Evolutionary conservation across 75 land plant species (phyloP), one percentile per base, ranked within the genome.

Genomic region (Adiantum capillusveneris): DNA sequence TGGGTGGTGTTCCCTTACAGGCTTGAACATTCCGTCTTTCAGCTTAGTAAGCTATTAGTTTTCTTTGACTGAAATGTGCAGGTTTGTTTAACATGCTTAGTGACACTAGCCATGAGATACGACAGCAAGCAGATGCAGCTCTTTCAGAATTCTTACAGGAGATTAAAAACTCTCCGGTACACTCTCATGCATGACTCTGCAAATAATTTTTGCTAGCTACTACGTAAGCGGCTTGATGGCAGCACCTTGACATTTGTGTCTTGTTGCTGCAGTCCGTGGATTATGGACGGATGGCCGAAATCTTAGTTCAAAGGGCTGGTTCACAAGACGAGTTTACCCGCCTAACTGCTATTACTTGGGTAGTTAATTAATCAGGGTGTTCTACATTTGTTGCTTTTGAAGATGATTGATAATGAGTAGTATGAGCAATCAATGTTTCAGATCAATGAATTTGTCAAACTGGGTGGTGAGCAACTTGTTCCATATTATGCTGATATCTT

Each of bases 221-320:
- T n/a, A n/a, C n/a, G n/a, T n/a, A n/a, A n/a, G n/a, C n/a, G n/a
- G n/a, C n/a, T n/a, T n/a, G n/a, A n/a, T n/a, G n/a, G n/a, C n/a
- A n/a, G n/a, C n/a, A n/a, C n/a, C n/a, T n/a, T n/a, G n/a, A n/a
- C n/a, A n/a, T n/a, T n/a, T n/a, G n/a, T 12, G 11, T 41, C 56
- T 41, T 29, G 18, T 44, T 68, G 52, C 62, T 62, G 50, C 73
- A 95, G 99, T 90, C 91, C 64, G 97, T 95, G 72, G 99, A 95
- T 79, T 95, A 95, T 90, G 99, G 97, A 58, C 84, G 97, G 48
- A 90, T 95, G 99, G 89, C 99, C 74, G 89, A 90, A 68, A 95
- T 95, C 59, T 72, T 95, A 62, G 97, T 95, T 1, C 84, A 82
- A 44, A 81, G 99, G 73, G 99, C 99, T 7, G 64, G 37, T 53